phyloP scores from a whole-genome alignment of 164 flowering plant genomes.

The Stephania japonica region DNA sequence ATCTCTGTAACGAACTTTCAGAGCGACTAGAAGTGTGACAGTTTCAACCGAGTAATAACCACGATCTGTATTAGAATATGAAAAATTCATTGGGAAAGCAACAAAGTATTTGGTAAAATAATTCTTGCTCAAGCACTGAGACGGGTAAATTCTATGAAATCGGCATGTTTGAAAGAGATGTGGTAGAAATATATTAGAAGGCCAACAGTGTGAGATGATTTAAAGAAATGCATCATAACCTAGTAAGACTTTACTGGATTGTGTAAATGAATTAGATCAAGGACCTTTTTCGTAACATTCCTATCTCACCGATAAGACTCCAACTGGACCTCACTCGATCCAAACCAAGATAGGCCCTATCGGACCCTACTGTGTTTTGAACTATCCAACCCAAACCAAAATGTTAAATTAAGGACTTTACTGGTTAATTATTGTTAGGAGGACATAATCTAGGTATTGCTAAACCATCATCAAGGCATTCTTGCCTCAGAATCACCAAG shows the following conservation, averaged over 20 bases:
- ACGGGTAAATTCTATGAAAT: not conserved
- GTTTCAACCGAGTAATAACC: conserved; percentile 51
- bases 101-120: not conserved
- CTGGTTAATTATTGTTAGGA: no score
- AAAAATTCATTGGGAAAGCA: conserved; percentile 4
- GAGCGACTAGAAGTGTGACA: conserved; percentile 40
- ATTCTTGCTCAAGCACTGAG: not conserved
- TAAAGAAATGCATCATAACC: not conserved
- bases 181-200: not conserved
- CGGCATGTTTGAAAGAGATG: not conserved
- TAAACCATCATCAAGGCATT: no score
- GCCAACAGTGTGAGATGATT: not conserved
- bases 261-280: no score
- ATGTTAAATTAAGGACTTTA: no score
- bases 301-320: no score
- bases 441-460: no score
- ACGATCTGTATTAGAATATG: conserved; percentile 35
- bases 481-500: no score
- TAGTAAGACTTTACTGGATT: not conserved
- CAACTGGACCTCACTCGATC: no score
- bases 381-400: no score
- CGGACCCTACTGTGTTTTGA: no score
- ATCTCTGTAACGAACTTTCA: conserved; percentile 47
- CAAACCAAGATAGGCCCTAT: no score
- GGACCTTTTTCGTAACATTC: no score